Base-by-base conservation (phyloP, 345 rosid genomes). In the Noccaea caerulescens region DNA sequence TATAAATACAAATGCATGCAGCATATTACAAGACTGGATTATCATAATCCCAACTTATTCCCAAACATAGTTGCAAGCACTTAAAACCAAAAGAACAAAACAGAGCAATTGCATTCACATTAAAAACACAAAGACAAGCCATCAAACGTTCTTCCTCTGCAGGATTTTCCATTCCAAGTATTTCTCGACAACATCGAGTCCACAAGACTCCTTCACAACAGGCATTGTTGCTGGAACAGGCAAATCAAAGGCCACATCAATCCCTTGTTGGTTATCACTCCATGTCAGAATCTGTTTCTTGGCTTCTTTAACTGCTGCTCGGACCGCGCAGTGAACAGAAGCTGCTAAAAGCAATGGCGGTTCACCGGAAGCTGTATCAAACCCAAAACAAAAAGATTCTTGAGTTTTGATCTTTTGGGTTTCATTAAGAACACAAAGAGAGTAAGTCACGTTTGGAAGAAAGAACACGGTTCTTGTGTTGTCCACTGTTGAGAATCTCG, bases 221-320 rank as follows among this genome's bases (percentile, higher is more conserved):
- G 88, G 84, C 98, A 93, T 84, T 27, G 86, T 91, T 33, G 96
- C 98, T 3, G 98, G 98, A 51, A 87, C 93, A 73, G 76, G 83
- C 80, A 94, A 77, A 56, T 82, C 76, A 76, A 89, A 85, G 38
- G 52, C 42, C 6, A 68, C 25, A 67, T 73, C 76, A 27, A 14
- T 20, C 25, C 9, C 71, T 11, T 80, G 77, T 3, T 63, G 38
- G 2, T 10, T 43, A 34, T 52, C 47, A 4, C 68, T 81, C 96
- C 97, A 93, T 20, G 81, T 73, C 16, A 1, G 44, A 37, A 82
- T 77, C 78, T 93, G 96, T 64, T 75, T 50, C 50, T 84, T 75
- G 4, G 97, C 98, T 66, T 87, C 97, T 77, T 30, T 75, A 62
- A 91, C 83, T 14, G 96, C 97, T 34, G 86, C 87, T 74, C 91